These are phyloP conservation scores for Phenoliferia sp. DNA, from an alignment of 1,284 basidiomycete genomes.

Conservation along the genomic window DNA sequence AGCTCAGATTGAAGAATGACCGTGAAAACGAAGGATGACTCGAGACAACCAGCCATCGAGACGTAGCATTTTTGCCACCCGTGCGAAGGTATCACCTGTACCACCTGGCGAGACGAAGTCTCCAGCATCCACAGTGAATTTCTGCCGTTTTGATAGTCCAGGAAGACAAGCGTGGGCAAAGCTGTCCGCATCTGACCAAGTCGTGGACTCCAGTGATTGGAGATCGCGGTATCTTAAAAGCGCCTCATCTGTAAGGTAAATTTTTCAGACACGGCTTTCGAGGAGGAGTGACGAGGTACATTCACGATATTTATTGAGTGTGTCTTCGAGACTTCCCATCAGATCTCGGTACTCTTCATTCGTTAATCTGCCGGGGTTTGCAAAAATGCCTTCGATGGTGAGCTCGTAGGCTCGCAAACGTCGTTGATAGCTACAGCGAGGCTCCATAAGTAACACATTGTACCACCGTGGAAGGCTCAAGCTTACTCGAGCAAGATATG, in stretches of 20 bases:
- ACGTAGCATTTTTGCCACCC: neutral
- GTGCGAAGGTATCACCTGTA: neutral
- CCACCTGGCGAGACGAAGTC: neutral
- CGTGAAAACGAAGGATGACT: neutral
- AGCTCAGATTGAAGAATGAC: too few species aligned
- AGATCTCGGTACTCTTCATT: neutral
- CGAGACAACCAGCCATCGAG: neutral
- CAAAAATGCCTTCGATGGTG: neutral
- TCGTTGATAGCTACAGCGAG: neutral
- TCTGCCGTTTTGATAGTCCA: neutral
- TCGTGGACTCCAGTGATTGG: neutral
- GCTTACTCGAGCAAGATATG: neutral
- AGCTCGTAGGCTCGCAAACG: neutral
- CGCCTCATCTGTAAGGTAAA: neutral
- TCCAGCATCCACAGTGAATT: neutral
- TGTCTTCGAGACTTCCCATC: neutral
- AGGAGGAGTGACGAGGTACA: neutral
- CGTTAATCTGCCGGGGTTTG: neutral
- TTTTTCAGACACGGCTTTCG: neutral
- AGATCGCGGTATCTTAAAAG: neutral
- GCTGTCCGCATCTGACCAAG: neutral
- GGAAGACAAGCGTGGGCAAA: neutral
- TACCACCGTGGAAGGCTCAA: neutral
- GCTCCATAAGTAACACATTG: neutral
- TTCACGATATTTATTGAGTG: neutral